Base-by-base conservation (phyloP, 2,329 filamentous ascomycete species). In the Exophiala lecanii-corni region DNA sequence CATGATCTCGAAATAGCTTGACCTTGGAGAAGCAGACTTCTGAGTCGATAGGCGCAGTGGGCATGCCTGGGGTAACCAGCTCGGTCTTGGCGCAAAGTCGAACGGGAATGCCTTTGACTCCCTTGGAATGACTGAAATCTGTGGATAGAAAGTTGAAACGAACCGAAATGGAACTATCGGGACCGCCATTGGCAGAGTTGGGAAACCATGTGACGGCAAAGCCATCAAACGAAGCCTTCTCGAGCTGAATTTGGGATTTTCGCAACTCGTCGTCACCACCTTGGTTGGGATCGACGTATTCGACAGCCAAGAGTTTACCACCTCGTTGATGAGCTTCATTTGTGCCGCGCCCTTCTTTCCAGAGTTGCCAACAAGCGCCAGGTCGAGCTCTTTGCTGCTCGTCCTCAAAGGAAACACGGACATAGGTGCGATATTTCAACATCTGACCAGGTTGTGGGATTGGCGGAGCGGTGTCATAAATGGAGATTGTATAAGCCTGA, bases 121-220 rank as follows among this genome's bases (percentile, higher is more conserved):
- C 92, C 61, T 98, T 98, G 7, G 92, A 97, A 61, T 97, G 92
- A 63, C 91, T 97, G 62, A 97, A 98, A 62, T 98, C 92, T 6
- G 92, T 98, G 1, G 92, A 98, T 0, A 98, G 73, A 61, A 98
- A 98, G 68, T 98, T 98, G 74, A 97, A 98, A 34, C 92, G 86
- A 9, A 97, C 87, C 6, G 89, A 85, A 43, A 98, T 80, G 36
- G 81, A 86, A 62, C 89, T 92, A 57, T 96, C 89, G 3, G 84
- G 76, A 5, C 46, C 66, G 0, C 82, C 81, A 36, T 81, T 82
- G 31, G 58, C 45, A 26, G 77, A 65, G 3, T 81, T 83, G 0
- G 88, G 84, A 0, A 82, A 86, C 91, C 91, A 97, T 4, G 82
- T 78, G 3, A 97, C 87, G 5, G 84, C 91, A 62, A 97, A 97